Evolutionary conservation across 768 basidiomycete genomes (phyloP), one percentile per base, ranked within the genome.

Genomic region (Lanmaoa pseudosensibilis): DNA sequence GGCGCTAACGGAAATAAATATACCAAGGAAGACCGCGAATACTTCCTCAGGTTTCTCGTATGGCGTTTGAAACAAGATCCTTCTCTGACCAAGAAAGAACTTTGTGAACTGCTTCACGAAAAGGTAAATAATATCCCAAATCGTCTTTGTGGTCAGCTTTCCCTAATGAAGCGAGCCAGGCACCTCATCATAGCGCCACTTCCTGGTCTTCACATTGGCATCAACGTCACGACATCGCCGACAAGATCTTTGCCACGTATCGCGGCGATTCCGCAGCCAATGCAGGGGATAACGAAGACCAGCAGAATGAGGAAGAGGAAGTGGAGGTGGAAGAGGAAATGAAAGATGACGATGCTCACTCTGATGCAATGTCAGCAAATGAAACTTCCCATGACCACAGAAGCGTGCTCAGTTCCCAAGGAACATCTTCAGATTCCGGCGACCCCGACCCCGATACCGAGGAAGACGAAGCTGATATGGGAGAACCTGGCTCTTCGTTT

Each of bases 141-240:
- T 58, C 21, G 15, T 44, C 27, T 19, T 45, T 27, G 23, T 39
- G 9, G 27, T 25, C 34, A 36, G 7, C 44, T 21, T 56, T 34
- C 16, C 18, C 52, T 61, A 40, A 68, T 27, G 43, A 61, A 51
- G 50, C 38, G 52, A 43, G 40, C 36, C 58, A 88, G 87, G 84
- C 78, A n/a, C 84, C 86, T 34, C 85, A 88, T 69, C 87, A 89
- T 62, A 80, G 72, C 38, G 63, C 74, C n/a, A 71, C 70, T 33
- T 88, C 86, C 1, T 89, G 87, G 87, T 73, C 74, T 23, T 80
- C 83, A n/a, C 81, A 85, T 62, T 89, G 87, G 87, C 80, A 78
- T 7, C 78, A 78, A 51, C 77, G 83, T 52, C 83, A 87, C 54
- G 85, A 87, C 61, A 65, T 87, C 27, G 84, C 85, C 1, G 87